Evolutionary conservation across 176 grass and related monocot species (phyloP).

Genomic region (Eleusine indica): DNA sequence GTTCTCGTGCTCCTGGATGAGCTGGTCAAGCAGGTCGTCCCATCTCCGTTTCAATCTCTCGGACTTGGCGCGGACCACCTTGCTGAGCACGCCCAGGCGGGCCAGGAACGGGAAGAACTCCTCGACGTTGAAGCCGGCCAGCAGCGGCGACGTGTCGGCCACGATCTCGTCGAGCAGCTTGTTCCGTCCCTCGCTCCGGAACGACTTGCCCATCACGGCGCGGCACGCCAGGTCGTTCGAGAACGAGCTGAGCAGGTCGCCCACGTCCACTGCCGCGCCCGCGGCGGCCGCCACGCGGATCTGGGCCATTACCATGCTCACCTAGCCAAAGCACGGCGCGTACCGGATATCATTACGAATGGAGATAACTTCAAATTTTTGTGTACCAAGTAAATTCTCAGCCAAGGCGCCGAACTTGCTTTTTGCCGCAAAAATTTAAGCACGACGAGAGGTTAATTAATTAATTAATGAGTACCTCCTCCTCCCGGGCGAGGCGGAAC

Average conservation of each 20-base stretch:
- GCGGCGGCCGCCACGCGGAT: not conserved
- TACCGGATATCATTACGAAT: no score
- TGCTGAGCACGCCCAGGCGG: conserved; percentile 23
- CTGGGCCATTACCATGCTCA: no score
- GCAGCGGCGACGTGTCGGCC: not conserved
- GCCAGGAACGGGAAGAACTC: conserved; percentile 45
- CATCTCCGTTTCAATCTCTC: conserved; percentile 6
- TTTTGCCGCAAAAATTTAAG: not conserved
- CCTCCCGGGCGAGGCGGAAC: conserved; percentile 13
- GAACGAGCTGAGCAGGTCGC: conserved; percentile 16
- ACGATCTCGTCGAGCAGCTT: not conserved
- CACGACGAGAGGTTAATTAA: not conserved
- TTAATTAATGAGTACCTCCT: not conserved
- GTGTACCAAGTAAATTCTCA: no score
- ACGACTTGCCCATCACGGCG: conserved; percentile 33
- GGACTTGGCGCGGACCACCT: not conserved
- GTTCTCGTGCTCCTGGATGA: conserved; percentile 41
- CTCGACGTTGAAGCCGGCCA: conserved; percentile 12
- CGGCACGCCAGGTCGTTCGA: conserved; percentile 40
- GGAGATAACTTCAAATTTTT: no score
- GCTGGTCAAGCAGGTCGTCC: conserved; percentile 43
- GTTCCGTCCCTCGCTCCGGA: not conserved
- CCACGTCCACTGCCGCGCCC: conserved; percentile 19
- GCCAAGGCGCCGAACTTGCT: not conserved
- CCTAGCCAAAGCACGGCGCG: no score